Base-by-base conservation (phyloP, 2,329 filamentous ascomycete genomes). In the Macrophomina tecta region DNA sequence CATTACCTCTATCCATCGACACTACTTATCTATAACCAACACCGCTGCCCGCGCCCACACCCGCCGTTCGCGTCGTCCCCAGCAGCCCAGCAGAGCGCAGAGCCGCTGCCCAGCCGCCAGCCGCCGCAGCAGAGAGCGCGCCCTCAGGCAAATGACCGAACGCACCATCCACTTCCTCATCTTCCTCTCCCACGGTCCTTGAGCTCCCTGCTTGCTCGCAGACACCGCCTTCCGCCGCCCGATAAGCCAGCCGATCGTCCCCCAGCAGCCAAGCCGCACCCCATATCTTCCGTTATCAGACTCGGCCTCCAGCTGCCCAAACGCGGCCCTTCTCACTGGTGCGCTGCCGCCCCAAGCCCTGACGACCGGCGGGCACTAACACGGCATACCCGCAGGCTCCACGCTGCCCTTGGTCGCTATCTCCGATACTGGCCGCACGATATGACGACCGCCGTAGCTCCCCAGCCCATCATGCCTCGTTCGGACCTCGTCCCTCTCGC, bases 361-460 rank as follows among this genome's bases (percentile, higher is more conserved):
- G 32, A 18, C 36, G 42, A 52, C 48, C 48, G 49, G 28, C 65
- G 48, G 65, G 49, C 56, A 55, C 58, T 63, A 67, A 63, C 48
- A 53, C 48, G 53, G 48, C 42, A 48, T 49, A 65, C 55, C 64
- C 53, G 55, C 63, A 65, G 64, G 53, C 53, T 56, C 64, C 53
- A 58, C 32, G 46, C 65, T 53, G 56, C 23, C 36, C 53, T 52
- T 52, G 56, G 12, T 14, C 42, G 42, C 52, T 62, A 67, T 67
- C 65, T 67, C 65, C 65, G 65, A 51, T 58, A 63, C 56, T 56
- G 38, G 49, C 61, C 61, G 46, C 53, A 66, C 64, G 71, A 76
- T 73, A 83, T 84, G 82, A 81, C 82, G 72, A 80, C 82, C 67
- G 81, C 78, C 70, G 79, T 84, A 72, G 79, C 82, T 71, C 80